These are phyloP conservation scores for Pyrenochaeta sp. DNA, from an alignment of 2,329 filamentous ascomycete species.

Conservation along the genomic window DNA sequence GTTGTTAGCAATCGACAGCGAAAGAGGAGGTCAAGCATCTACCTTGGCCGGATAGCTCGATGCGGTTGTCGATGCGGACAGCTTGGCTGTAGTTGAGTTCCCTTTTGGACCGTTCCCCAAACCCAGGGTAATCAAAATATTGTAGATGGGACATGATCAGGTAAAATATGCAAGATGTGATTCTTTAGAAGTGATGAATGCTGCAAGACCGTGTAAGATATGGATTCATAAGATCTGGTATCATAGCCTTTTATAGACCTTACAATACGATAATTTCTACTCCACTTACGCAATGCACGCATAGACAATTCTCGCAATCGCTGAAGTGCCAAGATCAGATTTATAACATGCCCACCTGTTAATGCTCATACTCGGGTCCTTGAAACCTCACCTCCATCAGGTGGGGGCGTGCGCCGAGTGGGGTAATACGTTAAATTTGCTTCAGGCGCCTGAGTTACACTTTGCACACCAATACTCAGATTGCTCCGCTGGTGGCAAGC, in stretches of 20 bases:
- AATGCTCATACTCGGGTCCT: too few species aligned
- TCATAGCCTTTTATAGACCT: not conserved
- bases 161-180: not conserved
- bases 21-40: not conserved
- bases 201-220: not conserved
- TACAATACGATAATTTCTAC: not conserved
- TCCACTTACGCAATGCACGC: not conserved
- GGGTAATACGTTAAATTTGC: too few species aligned
- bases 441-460: not conserved
- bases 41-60: conserved; percentile 41
- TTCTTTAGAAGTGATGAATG: too few species aligned
- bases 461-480: not conserved
- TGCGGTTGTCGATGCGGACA: conserved; percentile 33
- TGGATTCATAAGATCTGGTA: too few species aligned
- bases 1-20: not conserved
- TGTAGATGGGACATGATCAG: conserved; percentile 29
- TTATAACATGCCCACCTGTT: too few species aligned
- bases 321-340: not conserved
- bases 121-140: conserved; percentile 36
- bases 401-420: too few species aligned
- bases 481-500: not conserved
- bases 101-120: conserved; percentile 29
- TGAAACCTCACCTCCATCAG: too few species aligned
- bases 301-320: not conserved
- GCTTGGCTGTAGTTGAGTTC: conserved; percentile 34